phyloP scores from a whole-genome alignment of 202 grass and related monocot species.

The Dendrocalamus latiflorus region DNA sequence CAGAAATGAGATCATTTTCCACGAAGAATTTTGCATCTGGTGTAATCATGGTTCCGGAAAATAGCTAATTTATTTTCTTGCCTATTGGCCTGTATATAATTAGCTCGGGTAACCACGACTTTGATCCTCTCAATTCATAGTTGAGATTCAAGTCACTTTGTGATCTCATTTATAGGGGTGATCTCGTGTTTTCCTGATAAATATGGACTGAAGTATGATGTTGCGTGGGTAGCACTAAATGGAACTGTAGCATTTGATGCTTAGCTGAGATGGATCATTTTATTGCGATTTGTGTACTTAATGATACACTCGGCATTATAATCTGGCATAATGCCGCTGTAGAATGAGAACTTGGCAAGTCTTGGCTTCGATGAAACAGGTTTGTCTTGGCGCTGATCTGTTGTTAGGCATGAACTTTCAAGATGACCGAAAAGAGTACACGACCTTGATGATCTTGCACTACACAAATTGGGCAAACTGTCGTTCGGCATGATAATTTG shows the following conservation, averaged over 20 bases:
- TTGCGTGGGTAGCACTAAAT: not conserved
- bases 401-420: too few relatives aligned
- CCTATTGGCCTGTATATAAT: constrained; percentile 23
- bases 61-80: not conserved
- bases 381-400: too few relatives aligned
- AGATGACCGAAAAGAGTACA: too few relatives aligned
- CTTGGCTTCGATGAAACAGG: too few relatives aligned
- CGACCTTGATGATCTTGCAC: too few relatives aligned
- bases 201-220: not conserved
- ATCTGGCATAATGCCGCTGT: not conserved
- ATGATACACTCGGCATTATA: not conserved
- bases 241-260: not conserved
- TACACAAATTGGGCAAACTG: too few relatives aligned
- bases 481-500: too few relatives aligned
- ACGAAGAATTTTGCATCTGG: constrained; percentile 15
- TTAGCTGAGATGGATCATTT: not conserved
- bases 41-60: constrained; percentile 4
- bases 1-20: constrained; percentile 18
- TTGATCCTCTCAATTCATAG: not conserved
- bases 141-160: not conserved
- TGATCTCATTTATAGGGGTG: not conserved
- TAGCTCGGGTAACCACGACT: not conserved
- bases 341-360: too few relatives aligned
- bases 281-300: not conserved
- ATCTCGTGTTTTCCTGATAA: not conserved